Evolutionary conservation across 2,329 filamentous ascomycete genomes (phyloP).

Genomic region (Thielaviopsis cerberus): DNA sequence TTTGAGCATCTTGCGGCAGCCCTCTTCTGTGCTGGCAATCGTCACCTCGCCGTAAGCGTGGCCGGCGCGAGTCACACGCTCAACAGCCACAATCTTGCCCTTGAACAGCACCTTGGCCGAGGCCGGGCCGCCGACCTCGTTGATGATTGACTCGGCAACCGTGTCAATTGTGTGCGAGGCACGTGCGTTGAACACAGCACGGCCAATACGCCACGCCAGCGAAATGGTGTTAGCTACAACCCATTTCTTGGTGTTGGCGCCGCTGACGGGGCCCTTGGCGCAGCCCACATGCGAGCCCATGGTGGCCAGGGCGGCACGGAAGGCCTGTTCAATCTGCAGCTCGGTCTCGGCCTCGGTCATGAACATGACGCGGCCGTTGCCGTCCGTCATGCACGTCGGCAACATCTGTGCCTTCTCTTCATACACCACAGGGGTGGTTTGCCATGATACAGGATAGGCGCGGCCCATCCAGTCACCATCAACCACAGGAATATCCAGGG

Average conservation of each 20-base stretch:
- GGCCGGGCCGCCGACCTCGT: conserved; percentile 34
- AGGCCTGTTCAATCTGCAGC: conserved; percentile 28
- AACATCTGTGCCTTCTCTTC: conserved; percentile 27
- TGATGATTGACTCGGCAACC: conserved; percentile 39
- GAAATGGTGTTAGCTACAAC: conserved; percentile 34
- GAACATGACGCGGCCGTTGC: conserved; percentile 30
- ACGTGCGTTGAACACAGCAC: conserved; percentile 18
- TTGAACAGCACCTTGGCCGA: conserved; percentile 40
- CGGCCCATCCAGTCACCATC: conserved; percentile 40
- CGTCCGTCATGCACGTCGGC: conserved; percentile 30
- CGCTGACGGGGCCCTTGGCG: conserved; percentile 30
- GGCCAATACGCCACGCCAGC: conserved; percentile 39
- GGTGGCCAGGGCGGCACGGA: conserved; percentile 32
- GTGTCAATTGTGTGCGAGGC: conserved; percentile 25
- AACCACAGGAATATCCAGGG: conserved; percentile 32
- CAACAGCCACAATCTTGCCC: conserved; percentile 44
- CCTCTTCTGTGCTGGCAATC: conserved; percentile 23
- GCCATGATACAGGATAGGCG: conserved; percentile 36
- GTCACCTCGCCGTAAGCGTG: conserved; percentile 41
- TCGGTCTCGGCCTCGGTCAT: conserved; percentile 31
- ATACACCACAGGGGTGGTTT: conserved; percentile 34
- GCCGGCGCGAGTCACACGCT: conserved; percentile 35
- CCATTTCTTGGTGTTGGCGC: conserved; percentile 30
- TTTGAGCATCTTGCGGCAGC: conserved; percentile 30
- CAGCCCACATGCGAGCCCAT: conserved; percentile 35